Conservation (phyloP, 805 yeast genomes). For the Lipomyces orientalis region DNA sequence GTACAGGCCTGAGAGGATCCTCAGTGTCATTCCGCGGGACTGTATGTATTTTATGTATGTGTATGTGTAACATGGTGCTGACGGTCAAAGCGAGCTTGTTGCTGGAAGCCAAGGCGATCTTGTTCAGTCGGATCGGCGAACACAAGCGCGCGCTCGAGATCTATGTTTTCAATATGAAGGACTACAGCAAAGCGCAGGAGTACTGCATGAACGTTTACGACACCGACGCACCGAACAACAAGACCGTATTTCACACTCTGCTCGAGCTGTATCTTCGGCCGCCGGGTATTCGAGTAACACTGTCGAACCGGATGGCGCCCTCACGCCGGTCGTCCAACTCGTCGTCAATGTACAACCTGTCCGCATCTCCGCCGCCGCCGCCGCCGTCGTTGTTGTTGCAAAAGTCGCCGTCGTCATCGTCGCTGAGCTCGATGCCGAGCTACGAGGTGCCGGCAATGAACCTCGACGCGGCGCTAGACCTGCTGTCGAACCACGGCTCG, state of each 20-base stretch:
- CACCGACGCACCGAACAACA: slow-evolving; percentile 50
- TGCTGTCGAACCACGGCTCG: slow-evolving; percentile 54
- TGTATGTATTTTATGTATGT: slow-evolving; percentile 34
- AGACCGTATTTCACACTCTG: slow-evolving; percentile 53
- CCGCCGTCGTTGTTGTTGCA: background rate
- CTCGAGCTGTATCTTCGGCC: slow-evolving; percentile 50
- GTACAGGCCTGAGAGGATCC: slow-evolving; percentile 51
- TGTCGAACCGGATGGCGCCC: background rate
- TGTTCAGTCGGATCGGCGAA: slow-evolving; percentile 63
- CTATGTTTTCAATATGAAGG: slow-evolving; percentile 61
- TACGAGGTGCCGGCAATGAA: slow-evolving; percentile 40
- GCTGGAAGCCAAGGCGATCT: slow-evolving; percentile 58
- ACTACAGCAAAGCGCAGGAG: slow-evolving; percentile 61
- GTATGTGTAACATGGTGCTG: slow-evolving; percentile 6
- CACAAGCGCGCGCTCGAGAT: slow-evolving; percentile 69
- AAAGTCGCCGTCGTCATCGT: slow-evolving; percentile 1
- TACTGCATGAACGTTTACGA: slow-evolving; percentile 62
- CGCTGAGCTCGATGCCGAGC: slow-evolving; percentile 5
- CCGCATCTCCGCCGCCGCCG: background rate
- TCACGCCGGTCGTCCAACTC: slow-evolving; percentile 19
- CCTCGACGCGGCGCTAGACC: slow-evolving; percentile 49
- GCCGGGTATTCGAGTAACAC: slow-evolving; percentile 6
- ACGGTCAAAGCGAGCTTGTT: slow-evolving; percentile 17
- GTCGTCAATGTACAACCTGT: slow-evolving; percentile 1
- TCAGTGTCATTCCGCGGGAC: slow-evolving; percentile 42